Percentiles rank a stretch among this genome's conserved stretches.
Evolutionary conservation across 768 basidiomycete genomes (phyloP).

Genomic region (Pleurotus eryngii): DNA sequence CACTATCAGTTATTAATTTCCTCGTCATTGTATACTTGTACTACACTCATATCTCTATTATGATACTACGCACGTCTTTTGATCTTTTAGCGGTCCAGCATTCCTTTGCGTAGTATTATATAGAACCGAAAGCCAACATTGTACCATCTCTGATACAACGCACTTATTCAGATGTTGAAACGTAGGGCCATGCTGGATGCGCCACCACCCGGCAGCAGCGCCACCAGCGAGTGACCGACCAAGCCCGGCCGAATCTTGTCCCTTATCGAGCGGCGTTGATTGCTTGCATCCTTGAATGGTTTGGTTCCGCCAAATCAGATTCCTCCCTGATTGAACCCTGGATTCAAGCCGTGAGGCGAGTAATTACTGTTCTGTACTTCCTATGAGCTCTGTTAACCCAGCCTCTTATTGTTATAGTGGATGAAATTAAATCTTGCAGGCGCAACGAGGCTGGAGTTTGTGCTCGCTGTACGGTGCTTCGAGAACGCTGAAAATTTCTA

Average conservation of each 20-base stretch:
- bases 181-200: not conserved
- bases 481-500: not conserved
- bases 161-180: not conserved
- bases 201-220: constrained; percentile 7
- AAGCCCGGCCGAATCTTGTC: constrained; percentile 1
- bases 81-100: not conserved
- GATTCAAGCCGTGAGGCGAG: not conserved
- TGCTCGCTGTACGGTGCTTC: not conserved
- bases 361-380: not conserved
- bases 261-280: constrained; percentile 4
- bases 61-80: not conserved
- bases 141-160: not conserved
- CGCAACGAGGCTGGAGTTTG: constrained; percentile 4
- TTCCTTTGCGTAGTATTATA: not conserved
- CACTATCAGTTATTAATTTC: not conserved
- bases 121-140: not conserved
- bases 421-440: constrained; percentile 5
- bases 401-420: constrained; percentile 1
- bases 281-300: constrained; percentile 7
- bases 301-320: constrained; percentile 8
- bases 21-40: not conserved
- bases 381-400: not conserved
- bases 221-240: constrained; percentile 8
- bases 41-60: not conserved
- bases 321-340: constrained; percentile 2